Evolutionary conservation across 2,329 filamentous ascomycete species (phyloP), one percentile per base, ranked within the genome.

Genomic region (Elsinoe batatas): DNA sequence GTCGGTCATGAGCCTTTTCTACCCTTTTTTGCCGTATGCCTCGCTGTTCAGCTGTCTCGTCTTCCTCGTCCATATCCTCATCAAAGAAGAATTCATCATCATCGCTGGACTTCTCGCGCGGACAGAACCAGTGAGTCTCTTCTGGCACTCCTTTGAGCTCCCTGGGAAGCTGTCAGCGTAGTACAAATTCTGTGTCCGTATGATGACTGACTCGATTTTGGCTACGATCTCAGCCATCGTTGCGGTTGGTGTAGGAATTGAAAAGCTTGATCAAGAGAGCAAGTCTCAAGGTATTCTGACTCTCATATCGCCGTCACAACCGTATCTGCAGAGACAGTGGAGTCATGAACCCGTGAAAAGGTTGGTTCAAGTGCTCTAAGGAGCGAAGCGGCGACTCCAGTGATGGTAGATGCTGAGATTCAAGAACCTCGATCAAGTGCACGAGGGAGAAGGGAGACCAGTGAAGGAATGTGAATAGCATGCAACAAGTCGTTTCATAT

Each of bases 41-140:
- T 53, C 62, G 65, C 32, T 64, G 60, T 46, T 63, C 47, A 15
- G 57, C 56, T 15, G 61, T 57, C 59, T 71, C 69, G 18, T 51
- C 38, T 11, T 71, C 70, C 54, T 53, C 65, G 42, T 65, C 64
- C 30, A 72, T 58, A 57, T 77, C 75, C 64, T 77, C 75, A 56
- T 74, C 72, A 60, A 69, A 75, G 62, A 71, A 75, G 43, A 67
- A 58, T 17, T 62, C 60, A 12, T 59, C 58, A 30, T 68, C 63
- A 38, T 71, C 69, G 11, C 69, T 67, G 8, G 56, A 54, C 38
- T 65, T 62, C 17, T 61, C 36, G 54, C 75, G 71, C 13, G 75
- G 74, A 61, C 75, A 78, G 62, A 77, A 77, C 58, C 75, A 73
- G 63, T 78, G 75, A 36, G 70, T 59, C 3, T 70, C 67, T 37